These are phyloP conservation scores for Coemansia sp. DNA, from an alignment of 192 early-diverging fungal genomes.

Conservation along the genomic window DNA sequence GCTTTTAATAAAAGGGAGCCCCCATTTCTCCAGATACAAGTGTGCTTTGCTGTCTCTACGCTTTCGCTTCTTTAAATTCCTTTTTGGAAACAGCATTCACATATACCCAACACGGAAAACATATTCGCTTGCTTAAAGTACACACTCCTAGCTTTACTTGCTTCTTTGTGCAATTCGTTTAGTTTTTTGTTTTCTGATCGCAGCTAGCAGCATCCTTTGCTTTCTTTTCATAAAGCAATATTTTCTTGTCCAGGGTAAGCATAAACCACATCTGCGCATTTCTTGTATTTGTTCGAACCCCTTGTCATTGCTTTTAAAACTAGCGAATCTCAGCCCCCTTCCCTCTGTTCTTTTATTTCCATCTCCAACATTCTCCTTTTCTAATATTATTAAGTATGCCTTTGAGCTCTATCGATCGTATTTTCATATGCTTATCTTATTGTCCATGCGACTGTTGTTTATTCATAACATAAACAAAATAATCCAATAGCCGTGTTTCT, in stretches of 20 bases:
- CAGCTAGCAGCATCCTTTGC: neutral
- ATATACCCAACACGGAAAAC: neutral
- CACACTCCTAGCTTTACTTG: neutral
- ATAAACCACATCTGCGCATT: neutral
- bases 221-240: neutral
- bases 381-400: neutral
- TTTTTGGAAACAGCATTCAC: neutral
- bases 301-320: neutral
- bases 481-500: neutral
- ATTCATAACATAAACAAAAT: neutral
- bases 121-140: neutral
- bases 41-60: neutral
- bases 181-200: neutral
- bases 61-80: conserved; percentile 7
- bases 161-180: neutral
- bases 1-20: conserved; percentile 6
- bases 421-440: neutral
- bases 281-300: neutral
- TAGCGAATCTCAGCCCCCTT: neutral
- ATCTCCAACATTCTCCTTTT: neutral
- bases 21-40: conserved; percentile 1
- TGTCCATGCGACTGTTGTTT: neutral
- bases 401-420: neutral
- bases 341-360: neutral
- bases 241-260: neutral